Evolutionary conservation across 2,329 filamentous ascomycete genomes (phyloP), one percentile per base, ranked within the genome.

Genomic region (Escovopsis weberi): DNA sequence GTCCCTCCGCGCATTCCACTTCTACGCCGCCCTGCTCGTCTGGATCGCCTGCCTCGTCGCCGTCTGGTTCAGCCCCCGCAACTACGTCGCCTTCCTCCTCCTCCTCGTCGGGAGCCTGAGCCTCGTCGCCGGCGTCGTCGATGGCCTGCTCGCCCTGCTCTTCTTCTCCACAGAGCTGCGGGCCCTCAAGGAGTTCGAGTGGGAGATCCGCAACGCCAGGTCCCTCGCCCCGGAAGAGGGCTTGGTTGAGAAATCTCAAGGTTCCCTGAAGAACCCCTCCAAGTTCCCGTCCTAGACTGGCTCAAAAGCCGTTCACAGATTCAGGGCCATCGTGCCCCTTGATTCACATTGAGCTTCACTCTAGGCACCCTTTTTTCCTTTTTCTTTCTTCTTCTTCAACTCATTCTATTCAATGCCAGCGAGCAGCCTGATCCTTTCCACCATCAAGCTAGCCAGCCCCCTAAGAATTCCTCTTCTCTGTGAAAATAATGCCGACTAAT

Each of bases 171-270:
- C 78, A 47, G 91, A 98, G 64, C 63, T 95, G 45, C 73, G 86
- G 45, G 80, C 82, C 4, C 65, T 98, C 43, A 80, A 78, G 53
- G 91, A 98, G 65, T 96, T 96, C 63, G 78, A 91, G 58, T 95
- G 86, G 83, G 91, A 98, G 61, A 80, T 96, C 26, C 67, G 66
- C 40, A 88, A 83, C 56, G 80, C 81, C 11, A 78, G 65, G 48
- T 62, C 65, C 0, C 54, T 61, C 4, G 62, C 63, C 19, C 56
- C 53, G 4, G 12, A 44, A 19, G 15, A 23, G 37, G 36, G 32
- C 10, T 39, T 30, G n/a, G 3, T 15, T 15, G 15, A 15, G 15
- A 15, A 15, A 15, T 15, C 15, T 3, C 32, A 33, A 33, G 4
- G 4, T 3, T 33, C 10, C 32, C 10, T n/a, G 3, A 3, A n/a